A percentile compares a stretch with the other conserved stretches of the same genome.
Evolutionary conservation across 2,329 filamentous ascomycete species (phyloP).

Genomic region (Akanthomyces muscarius): DNA sequence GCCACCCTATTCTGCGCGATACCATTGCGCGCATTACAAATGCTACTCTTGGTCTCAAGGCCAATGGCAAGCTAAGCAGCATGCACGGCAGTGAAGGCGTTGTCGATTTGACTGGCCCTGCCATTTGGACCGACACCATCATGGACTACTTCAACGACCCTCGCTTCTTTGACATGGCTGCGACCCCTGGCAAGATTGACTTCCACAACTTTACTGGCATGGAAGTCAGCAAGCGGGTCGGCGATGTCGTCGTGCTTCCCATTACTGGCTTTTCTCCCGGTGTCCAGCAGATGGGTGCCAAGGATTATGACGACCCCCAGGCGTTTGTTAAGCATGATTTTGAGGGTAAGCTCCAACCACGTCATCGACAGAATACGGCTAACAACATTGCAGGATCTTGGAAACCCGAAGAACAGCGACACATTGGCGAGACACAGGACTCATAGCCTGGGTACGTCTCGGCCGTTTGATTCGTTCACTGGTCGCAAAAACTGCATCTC

Average conservation of each 20-base stretch:
- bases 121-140: constrained; percentile 87
- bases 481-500: constrained; percentile 13
- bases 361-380: neutral
- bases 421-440: constrained; percentile 53
- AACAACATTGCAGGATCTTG: constrained; percentile 57
- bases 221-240: constrained; percentile 75
- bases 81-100: constrained; percentile 62
- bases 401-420: constrained; percentile 69
- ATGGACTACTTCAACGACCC: constrained; percentile 93
- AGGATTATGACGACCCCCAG: constrained; percentile 86
- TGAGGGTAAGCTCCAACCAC: constrained; percentile 60
- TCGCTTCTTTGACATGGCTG: constrained; percentile 77
- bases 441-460: neutral
- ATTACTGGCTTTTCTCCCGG: constrained; percentile 98
- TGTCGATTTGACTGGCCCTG: constrained; percentile 91
- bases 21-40: constrained; percentile 83
- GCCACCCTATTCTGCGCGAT: constrained; percentile 86
- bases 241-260: constrained; percentile 87
- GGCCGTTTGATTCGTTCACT: neutral
- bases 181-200: constrained; percentile 69
- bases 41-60: constrained; percentile 72
- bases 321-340: constrained; percentile 97
- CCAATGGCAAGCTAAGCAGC: constrained; percentile 57
- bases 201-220: constrained; percentile 90
- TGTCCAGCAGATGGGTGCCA: constrained; percentile 87